Evolutionary conservation across 352 stramenopile species (phyloP).

Genomic region (Phytophthora ohioensis): DNA sequence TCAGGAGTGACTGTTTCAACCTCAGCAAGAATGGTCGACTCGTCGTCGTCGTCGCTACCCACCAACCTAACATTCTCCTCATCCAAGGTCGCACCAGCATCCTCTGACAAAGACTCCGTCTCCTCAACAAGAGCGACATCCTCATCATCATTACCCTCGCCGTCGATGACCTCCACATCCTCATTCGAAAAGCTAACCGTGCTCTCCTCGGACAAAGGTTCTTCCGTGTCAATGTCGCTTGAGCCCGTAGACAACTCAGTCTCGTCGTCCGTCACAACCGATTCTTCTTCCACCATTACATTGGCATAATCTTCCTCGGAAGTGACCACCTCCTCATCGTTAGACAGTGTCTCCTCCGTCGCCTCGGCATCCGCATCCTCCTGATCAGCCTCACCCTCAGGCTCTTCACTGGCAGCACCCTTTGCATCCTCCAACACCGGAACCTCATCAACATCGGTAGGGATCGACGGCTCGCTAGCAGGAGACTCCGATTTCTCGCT

Average conservation of each 20-base stretch:
- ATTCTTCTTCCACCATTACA: conserved; percentile 4
- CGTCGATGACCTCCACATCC: not conserved
- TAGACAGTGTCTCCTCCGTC: not conserved
- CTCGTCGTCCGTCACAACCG: not conserved
- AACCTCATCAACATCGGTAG: not conserved
- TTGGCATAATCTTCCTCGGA: conserved; percentile 6
- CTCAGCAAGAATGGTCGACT: conserved; percentile 6
- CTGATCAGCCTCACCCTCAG: not conserved
- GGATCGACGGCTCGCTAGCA: conserved; percentile 3
- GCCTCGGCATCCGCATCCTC: not conserved
- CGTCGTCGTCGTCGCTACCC: not conserved
- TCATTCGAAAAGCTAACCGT: not conserved
- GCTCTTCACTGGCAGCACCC: conserved; percentile 8
- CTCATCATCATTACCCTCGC: not conserved
- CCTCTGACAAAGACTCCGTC: not conserved
- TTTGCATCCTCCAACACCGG: not conserved
- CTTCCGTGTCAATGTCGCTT: conserved; percentile 2
- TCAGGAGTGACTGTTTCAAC: conserved; percentile 5
- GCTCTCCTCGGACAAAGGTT: conserved; percentile 1
- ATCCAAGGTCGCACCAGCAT: conserved; percentile 5
- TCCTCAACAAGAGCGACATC: not conserved
- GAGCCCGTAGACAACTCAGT: conserved; percentile 4
- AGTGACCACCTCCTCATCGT: conserved; percentile 8
- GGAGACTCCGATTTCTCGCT: conserved; percentile 4
- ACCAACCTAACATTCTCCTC: conserved; percentile 11